Conservation (phyloP, 2,329 filamentous ascomycete species). For the Colletotrichum tabaci region DNA sequence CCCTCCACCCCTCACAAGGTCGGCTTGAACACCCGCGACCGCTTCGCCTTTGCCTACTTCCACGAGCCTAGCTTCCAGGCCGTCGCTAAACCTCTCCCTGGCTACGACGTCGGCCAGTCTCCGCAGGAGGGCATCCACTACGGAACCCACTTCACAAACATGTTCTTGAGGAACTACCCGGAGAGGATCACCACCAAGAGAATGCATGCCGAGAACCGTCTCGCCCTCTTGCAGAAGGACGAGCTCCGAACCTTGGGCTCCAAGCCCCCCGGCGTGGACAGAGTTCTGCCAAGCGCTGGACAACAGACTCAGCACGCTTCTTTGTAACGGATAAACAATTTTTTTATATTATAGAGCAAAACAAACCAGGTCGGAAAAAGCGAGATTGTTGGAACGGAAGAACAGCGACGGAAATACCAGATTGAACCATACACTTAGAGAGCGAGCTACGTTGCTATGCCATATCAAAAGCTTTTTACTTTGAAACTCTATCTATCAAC, state of each 20-base stretch:
- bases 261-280: background rate
- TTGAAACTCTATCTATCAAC: background rate
- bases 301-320: background rate
- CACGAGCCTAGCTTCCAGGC: conserved; percentile 66
- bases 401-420: conserved; percentile 8
- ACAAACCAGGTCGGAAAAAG: background rate
- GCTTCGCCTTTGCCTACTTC: conserved; percentile 66
- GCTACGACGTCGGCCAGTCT: conserved; percentile 52
- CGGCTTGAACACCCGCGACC: conserved; percentile 62
- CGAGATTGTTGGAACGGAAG: background rate
- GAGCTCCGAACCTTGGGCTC: conserved; percentile 48
- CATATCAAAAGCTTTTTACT: background rate
- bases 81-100: conserved; percentile 59
- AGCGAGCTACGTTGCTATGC: background rate
- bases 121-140: conserved; percentile 61
- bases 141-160: conserved; percentile 67
- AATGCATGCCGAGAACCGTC: conserved; percentile 52
- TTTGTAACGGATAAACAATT: background rate
- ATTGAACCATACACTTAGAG: background rate
- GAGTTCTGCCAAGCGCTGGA: background rate
- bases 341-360: background rate
- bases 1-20: conserved; percentile 66
- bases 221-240: conserved; percentile 45
- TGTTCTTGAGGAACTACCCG: conserved; percentile 66
- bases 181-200: conserved; percentile 60